Evolutionary conservation across 768 basidiomycete species (phyloP).

Genomic region (Lactifluus subvellereus): DNA sequence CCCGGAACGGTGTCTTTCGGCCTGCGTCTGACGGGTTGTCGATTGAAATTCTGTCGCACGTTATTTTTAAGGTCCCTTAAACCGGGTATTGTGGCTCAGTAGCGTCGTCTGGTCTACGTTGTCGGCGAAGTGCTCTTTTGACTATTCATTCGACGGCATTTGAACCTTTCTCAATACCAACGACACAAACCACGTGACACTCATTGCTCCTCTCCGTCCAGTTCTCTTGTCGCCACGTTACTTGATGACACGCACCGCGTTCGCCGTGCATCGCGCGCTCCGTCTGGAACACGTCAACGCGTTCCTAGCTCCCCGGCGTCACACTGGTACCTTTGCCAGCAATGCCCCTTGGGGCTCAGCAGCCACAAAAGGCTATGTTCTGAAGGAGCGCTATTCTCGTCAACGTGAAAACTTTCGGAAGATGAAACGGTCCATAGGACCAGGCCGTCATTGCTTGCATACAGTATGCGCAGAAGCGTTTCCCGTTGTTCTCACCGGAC

Average conservation of each 20-base stretch:
- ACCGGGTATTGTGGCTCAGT: not conserved
- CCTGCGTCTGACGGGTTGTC: not conserved
- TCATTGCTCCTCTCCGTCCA: not conserved
- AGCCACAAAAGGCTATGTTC: not conserved
- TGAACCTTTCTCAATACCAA: not conserved
- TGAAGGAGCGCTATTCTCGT: not conserved
- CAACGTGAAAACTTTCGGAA: not conserved
- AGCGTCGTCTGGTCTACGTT: not conserved
- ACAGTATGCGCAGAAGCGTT: not conserved
- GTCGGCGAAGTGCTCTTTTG: not conserved
- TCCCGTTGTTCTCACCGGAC: not conserved
- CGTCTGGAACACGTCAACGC: constrained; percentile 8
- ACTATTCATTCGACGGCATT: not conserved
- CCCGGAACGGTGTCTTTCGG: not conserved
- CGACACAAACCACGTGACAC: not conserved
- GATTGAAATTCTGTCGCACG: not conserved
- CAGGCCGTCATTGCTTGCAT: not conserved
- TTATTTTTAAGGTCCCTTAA: not conserved
- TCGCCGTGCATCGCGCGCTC: constrained; percentile 4
- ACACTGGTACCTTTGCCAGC: not conserved
- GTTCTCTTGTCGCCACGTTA: not conserved
- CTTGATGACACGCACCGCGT: not conserved
- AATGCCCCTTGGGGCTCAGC: not conserved
- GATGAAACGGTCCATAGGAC: not conserved
- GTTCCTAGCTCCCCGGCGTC: constrained; percentile 8